Evolutionary conservation across 129 eudicot species (phyloP).

Genomic region (Pittosporum tobira): DNA sequence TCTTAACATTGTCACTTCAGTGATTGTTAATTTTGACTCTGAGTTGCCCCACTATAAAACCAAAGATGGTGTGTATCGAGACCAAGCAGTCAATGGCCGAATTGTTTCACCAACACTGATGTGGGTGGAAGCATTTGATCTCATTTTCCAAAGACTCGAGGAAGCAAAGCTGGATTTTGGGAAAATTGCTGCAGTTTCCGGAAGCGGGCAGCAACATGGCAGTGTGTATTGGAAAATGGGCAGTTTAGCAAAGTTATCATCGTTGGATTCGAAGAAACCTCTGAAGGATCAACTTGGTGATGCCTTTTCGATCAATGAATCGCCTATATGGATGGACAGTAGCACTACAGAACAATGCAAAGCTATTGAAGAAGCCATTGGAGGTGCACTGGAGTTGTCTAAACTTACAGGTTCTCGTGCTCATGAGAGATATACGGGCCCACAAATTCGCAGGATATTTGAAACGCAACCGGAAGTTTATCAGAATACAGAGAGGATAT

Average conservation of each 20-base stretch:
- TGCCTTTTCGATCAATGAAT: slow-evolving; percentile 69
- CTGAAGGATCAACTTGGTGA: slow-evolving; percentile 57
- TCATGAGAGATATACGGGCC: slow-evolving; percentile 78
- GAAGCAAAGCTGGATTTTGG: slow-evolving; percentile 55
- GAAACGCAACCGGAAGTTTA: slow-evolving; percentile 71
- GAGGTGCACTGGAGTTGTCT: slow-evolving; percentile 73
- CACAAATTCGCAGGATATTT: slow-evolving; percentile 66
- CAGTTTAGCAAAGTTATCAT: slow-evolving; percentile 39
- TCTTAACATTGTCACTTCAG: slow-evolving; percentile 50
- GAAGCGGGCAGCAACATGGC: slow-evolving; percentile 97
- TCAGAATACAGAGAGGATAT: slow-evolving; percentile 58
- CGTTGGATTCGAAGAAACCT: slow-evolving; percentile 48
- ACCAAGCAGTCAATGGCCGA: slow-evolving; percentile 49
- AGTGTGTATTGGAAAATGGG: slow-evolving; percentile 91
- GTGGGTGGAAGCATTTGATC: slow-evolving; percentile 97
- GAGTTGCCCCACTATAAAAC: slow-evolving; percentile 82
- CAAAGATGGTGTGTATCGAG: slow-evolving; percentile 90
- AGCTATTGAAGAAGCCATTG: slow-evolving; percentile 77
- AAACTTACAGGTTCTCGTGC: slow-evolving; percentile 84
- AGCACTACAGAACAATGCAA: slow-evolving; percentile 79
- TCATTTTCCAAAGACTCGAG: slow-evolving; percentile 47
- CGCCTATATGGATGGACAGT: slow-evolving; percentile 96
- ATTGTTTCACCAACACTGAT: slow-evolving; percentile 80
- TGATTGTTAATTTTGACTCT: slow-evolving; percentile 61
- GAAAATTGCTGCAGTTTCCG: slow-evolving; percentile 71